These are phyloP conservation scores for Paulownia fortunei DNA, from an alignment of 257 asterid species.

Conservation along the genomic window DNA sequence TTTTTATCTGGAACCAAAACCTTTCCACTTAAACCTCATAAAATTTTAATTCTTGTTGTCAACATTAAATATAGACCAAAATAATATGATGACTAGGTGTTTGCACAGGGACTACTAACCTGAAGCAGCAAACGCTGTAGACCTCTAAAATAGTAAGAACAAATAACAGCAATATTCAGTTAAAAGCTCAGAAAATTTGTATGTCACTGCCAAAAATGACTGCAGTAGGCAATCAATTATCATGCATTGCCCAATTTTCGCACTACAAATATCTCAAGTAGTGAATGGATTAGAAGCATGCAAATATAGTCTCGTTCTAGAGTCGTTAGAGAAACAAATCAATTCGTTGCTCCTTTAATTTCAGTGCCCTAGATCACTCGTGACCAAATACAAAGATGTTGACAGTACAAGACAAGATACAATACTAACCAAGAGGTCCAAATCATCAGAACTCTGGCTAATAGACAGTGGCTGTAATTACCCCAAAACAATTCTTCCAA, in stretches of 20 bases:
- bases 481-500: conserved; percentile 78
- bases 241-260: neutral
- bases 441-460: neutral
- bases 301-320: neutral
- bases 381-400: neutral
- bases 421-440: neutral
- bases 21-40: neutral
- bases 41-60: neutral
- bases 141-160: neutral
- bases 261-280: neutral
- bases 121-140: neutral
- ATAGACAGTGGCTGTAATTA: conserved; percentile 14
- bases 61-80: neutral
- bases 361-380: neutral
- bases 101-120: neutral
- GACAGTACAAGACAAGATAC: neutral
- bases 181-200: neutral
- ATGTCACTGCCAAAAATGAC: neutral
- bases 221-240: neutral
- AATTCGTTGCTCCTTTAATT: neutral
- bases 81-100: neutral
- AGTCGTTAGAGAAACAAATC: neutral
- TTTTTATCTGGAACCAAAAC: neutral
- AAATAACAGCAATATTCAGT: neutral
- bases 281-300: neutral